Evolutionary conservation across 208 protist genomes (phyloP).

Genomic region (Wallacemonas rigidus): DNA sequence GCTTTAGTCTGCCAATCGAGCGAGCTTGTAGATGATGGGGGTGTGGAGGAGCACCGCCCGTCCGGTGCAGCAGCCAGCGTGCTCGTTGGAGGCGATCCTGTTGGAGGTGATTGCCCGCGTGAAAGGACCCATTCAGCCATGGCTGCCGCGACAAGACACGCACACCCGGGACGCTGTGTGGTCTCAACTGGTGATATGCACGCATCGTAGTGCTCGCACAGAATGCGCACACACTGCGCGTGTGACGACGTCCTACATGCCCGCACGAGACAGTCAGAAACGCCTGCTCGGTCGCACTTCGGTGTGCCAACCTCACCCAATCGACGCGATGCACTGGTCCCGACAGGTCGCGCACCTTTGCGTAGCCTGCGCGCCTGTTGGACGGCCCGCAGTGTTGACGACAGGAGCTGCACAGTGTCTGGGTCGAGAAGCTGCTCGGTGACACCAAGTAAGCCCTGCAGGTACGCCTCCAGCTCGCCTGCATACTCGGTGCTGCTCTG

Average conservation of each 20-base stretch:
- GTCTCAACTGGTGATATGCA: neutral
- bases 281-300: neutral
- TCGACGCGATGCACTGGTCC: neutral
- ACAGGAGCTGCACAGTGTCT: neutral
- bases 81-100: neutral
- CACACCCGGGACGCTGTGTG: neutral
- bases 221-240: neutral
- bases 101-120: neutral
- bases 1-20: neutral
- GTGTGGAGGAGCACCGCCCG: no score
- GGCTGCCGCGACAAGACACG: constrained; percentile 41
- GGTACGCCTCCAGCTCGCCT: constrained; percentile 15
- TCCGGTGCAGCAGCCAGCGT: neutral
- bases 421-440: constrained; percentile 27
- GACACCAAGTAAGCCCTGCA: constrained; percentile 24
- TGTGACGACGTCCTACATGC: neutral
- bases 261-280: constrained; percentile 10
- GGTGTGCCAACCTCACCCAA: neutral
- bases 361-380: constrained; percentile 12
- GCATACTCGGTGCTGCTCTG: neutral
- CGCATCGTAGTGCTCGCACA: neutral
- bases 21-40: no score
- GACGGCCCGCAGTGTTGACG: constrained; percentile 19
- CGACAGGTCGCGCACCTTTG: neutral
- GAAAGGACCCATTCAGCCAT: constrained; percentile 41